phyloP scores from a whole-genome alignment of 1,284 basidiomycete genomes.

The Pseudozyma thailandica region DNA sequence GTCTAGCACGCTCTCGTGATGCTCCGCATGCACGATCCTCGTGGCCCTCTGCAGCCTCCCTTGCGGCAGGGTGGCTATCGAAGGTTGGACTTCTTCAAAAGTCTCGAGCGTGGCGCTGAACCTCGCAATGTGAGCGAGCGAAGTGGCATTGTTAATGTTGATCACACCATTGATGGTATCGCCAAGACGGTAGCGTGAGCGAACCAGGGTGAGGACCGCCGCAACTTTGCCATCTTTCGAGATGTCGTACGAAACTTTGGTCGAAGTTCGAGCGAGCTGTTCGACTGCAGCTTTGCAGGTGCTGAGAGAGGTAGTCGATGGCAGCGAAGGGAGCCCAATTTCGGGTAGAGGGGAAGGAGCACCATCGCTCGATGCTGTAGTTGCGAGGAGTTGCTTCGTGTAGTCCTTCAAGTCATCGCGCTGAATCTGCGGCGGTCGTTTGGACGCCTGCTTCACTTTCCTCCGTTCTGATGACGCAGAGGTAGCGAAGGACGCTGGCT shows the following conservation, averaged over 20 bases:
- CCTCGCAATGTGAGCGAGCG: slow-evolving; percentile 54
- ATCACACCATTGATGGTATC: slow-evolving; percentile 62
- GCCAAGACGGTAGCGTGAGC: slow-evolving; percentile 63
- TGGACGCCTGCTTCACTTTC: not conserved
- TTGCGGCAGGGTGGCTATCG: slow-evolving; percentile 52
- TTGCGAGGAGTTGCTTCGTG: slow-evolving; percentile 21
- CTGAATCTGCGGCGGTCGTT: slow-evolving; percentile 9
- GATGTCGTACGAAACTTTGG: slow-evolving; percentile 73
- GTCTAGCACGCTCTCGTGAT: slow-evolving; percentile 61
- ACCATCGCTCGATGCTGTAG: slow-evolving; percentile 7
- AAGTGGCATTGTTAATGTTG: slow-evolving; percentile 52
- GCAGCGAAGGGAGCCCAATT: slow-evolving; percentile 5
- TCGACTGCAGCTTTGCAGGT: slow-evolving; percentile 88
- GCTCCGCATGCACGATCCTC: slow-evolving; percentile 54
- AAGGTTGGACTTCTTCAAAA: slow-evolving; percentile 62
- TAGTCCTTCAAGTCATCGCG: slow-evolving; percentile 26
- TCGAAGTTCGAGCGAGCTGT: slow-evolving; percentile 84
- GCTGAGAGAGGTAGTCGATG: slow-evolving; percentile 1
- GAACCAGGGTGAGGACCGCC: slow-evolving; percentile 62
- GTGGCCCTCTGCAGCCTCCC: slow-evolving; percentile 51
- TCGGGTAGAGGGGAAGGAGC: slow-evolving; percentile 7
- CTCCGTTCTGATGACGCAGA: not conserved
- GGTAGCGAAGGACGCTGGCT: not conserved
- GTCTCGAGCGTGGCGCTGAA: slow-evolving; percentile 62
- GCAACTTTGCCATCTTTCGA: slow-evolving; percentile 65